Conservation (phyloP, 345 rosid genomes). For the Rubroshorea leprosula region DNA sequence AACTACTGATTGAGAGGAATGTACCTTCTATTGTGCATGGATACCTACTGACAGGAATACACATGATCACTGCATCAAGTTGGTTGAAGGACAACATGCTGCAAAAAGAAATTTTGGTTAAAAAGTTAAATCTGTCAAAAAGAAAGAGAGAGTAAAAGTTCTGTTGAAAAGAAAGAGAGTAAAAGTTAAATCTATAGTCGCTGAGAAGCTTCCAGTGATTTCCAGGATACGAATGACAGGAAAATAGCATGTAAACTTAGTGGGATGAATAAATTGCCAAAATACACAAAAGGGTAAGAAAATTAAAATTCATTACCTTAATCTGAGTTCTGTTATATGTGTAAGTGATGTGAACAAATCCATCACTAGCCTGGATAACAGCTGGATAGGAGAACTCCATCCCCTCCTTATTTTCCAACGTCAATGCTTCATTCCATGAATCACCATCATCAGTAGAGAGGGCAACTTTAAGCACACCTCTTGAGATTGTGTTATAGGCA, state of each 20-base stretch:
- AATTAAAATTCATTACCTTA: conserved; percentile 58
- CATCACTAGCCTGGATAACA: conserved; percentile 72
- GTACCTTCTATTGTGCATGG: no score
- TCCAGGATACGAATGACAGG: no score
- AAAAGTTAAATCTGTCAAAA: not conserved
- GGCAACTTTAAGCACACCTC: conserved; percentile 77
- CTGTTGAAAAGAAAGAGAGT: not conserved
- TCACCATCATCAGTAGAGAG: conserved; percentile 69
- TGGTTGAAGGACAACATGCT: conserved; percentile 54
- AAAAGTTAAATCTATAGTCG: not conserved
- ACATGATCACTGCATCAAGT: conserved; percentile 21
- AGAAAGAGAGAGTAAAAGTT: not conserved
- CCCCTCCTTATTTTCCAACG: conserved; percentile 51
- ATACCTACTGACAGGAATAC: no score
- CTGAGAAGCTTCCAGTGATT: not conserved
- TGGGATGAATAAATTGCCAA: not conserved
- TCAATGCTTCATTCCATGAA: conserved; percentile 64
- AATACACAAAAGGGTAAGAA: not conserved
- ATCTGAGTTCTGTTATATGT: conserved; percentile 84
- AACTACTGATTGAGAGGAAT: no score
- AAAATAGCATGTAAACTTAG: not conserved
- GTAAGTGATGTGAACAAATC: conserved; percentile 75
- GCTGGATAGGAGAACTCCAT: conserved; percentile 94
- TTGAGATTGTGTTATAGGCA: conserved; percentile 76
- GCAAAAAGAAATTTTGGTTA: conserved; percentile 13